Conservation (phyloP, 2,329 filamentous ascomycete species). For the Fusarium penzigii region DNA sequence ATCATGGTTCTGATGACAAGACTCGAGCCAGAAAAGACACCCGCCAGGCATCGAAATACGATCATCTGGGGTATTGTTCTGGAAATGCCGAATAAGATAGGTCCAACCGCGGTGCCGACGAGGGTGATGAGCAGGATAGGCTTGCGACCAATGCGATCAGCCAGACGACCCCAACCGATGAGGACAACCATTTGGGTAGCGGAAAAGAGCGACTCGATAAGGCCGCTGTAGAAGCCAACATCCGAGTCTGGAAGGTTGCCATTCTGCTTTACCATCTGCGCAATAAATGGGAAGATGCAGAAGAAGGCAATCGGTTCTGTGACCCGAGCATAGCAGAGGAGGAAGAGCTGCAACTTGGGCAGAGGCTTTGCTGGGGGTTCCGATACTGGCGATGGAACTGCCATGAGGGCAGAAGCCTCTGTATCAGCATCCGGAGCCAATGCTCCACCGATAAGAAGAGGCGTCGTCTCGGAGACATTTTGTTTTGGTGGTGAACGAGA, state of each 20-base stretch:
- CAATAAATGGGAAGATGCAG: slow-evolving; percentile 79
- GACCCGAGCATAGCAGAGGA: slow-evolving; percentile 72
- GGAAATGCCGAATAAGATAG: slow-evolving; percentile 68
- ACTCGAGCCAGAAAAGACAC: slow-evolving; percentile 72
- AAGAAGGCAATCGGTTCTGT: slow-evolving; percentile 83
- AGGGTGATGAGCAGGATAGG: slow-evolving; percentile 70
- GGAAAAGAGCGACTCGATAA: slow-evolving; percentile 75
- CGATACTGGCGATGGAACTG: not conserved
- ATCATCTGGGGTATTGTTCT: slow-evolving; percentile 73
- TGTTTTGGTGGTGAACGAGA: not conserved
- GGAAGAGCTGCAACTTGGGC: slow-evolving; percentile 63
- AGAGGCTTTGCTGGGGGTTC: slow-evolving; percentile 16
- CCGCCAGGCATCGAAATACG: slow-evolving; percentile 68
- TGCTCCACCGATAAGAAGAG: slow-evolving; percentile 19
- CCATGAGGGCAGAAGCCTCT: slow-evolving; percentile 18
- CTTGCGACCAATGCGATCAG: slow-evolving; percentile 70
- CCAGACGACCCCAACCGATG: slow-evolving; percentile 66
- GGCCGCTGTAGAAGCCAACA: slow-evolving; percentile 76
- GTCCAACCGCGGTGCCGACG: slow-evolving; percentile 61
- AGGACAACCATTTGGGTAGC: slow-evolving; percentile 76
- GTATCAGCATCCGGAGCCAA: slow-evolving; percentile 23
- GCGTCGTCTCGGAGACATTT: slow-evolving; percentile 21
- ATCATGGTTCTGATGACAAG: slow-evolving; percentile 79
- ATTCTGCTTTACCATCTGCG: slow-evolving; percentile 71
- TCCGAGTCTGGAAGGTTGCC: slow-evolving; percentile 63